A percentile compares a stretch with the other conserved stretches of the same genome.
Evolutionary conservation across 805 yeast genomes (phyloP).

Genomic region (Metschnikowia dekortorum): DNA sequence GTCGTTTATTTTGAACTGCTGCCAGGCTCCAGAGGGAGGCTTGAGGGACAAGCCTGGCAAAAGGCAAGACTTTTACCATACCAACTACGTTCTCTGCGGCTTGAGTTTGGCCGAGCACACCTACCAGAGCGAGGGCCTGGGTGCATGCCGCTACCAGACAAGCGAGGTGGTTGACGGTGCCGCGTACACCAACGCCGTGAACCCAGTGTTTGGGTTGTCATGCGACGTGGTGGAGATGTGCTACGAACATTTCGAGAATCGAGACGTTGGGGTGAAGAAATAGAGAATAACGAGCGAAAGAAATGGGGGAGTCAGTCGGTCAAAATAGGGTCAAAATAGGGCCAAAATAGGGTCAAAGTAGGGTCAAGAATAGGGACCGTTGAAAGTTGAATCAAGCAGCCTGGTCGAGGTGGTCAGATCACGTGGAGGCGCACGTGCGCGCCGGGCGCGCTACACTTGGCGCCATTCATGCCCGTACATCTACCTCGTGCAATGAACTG

Average conservation of each 20-base stretch:
- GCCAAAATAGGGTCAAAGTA: too few relatives aligned
- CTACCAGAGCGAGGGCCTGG: neutral
- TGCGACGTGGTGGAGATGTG: constrained; percentile 32
- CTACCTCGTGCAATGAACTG: neutral
- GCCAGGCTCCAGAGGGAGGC: constrained; percentile 73
- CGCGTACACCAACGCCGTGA: constrained; percentile 9
- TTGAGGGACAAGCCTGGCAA: constrained; percentile 84
- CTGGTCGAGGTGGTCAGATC: too few relatives aligned
- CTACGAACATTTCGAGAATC: constrained; percentile 3
- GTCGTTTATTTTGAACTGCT: constrained; percentile 67
- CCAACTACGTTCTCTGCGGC: constrained; percentile 81
- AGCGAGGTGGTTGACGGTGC: constrained; percentile 8
- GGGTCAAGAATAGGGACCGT: too few relatives aligned
- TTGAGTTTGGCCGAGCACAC: constrained; percentile 54
- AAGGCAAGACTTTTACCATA: constrained; percentile 81
- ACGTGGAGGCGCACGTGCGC: neutral
- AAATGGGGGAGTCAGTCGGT: too few relatives aligned
- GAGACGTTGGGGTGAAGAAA: too few relatives aligned
- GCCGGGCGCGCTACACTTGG: neutral
- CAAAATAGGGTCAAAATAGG: too few relatives aligned
- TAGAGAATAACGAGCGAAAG: too few relatives aligned
- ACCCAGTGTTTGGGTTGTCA: constrained; percentile 49
- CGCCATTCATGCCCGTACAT: neutral
- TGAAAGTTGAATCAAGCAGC: too few relatives aligned
- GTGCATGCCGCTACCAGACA: constrained; percentile 4